A percentile compares a stretch with the other conserved stretches of the same genome.
Conservation (phyloP, 371 early-diverging fungal genomes). For the Entomophthora muscae region DNA sequence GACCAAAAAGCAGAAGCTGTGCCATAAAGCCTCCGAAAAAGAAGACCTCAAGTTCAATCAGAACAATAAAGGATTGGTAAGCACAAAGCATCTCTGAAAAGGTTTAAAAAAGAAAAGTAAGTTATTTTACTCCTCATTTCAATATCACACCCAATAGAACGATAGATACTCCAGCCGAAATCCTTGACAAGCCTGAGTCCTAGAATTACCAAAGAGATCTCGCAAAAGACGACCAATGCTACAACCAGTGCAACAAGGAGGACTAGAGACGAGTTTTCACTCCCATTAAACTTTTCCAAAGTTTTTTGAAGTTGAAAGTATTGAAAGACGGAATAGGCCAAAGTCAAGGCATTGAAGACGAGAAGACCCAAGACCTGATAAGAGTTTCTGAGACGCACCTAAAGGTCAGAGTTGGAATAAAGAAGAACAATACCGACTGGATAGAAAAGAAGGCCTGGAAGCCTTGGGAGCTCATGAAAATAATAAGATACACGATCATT, state of each 20-base stretch:
- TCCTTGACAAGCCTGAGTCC: conserved; percentile 44
- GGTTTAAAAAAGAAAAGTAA: background rate
- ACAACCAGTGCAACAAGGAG: conserved; percentile 11
- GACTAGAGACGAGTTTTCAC: background rate
- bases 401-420: conserved; percentile 1
- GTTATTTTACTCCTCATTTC: conserved; percentile 48
- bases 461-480: background rate
- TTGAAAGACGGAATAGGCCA: conserved; percentile 61
- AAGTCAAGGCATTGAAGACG: conserved; percentile 55
- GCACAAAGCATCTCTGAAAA: background rate
- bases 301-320: conserved; percentile 10
- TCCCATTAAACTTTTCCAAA: background rate
- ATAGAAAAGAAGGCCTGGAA: background rate
- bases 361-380: conserved; percentile 74
- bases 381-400: conserved; percentile 66
- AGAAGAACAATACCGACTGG: background rate
- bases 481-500: background rate
- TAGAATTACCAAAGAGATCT: conserved; percentile 13
- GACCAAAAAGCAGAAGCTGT: background rate
- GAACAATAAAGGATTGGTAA: background rate
- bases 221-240: conserved; percentile 13
- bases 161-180: conserved; percentile 90
- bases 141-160: conserved; percentile 82
- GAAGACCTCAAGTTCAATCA: background rate
- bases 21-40: background rate